These are phyloP conservation scores for Trichoderma sp. DNA, from an alignment of 2,329 filamentous ascomycete genomes.

Conservation along the genomic window DNA sequence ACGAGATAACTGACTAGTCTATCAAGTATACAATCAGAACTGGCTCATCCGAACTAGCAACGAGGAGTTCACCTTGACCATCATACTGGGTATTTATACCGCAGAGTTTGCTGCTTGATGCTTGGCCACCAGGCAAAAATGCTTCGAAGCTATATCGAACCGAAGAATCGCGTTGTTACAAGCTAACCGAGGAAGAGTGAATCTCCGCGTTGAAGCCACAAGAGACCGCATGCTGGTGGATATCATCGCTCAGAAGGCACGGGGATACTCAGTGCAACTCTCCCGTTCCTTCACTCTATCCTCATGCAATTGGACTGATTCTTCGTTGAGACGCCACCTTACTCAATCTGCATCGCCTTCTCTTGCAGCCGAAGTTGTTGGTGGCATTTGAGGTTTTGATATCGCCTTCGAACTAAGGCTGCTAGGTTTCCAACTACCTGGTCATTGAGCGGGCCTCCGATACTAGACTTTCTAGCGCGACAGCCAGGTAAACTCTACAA, in stretches of 20 bases:
- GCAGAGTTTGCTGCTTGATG: not conserved
- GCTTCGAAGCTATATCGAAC: not conserved
- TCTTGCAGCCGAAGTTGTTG: not conserved
- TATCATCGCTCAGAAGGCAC: not conserved
- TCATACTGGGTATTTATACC: not conserved
- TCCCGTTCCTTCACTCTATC: not conserved
- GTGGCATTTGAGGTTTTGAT: not conserved
- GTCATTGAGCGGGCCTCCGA: not conserved
- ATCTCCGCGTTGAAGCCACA: not conserved
- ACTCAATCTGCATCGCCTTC: not conserved
- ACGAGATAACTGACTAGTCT: not conserved
- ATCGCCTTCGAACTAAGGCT: conserved; percentile 1
- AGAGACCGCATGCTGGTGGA: not conserved
- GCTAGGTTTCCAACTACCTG: not conserved
- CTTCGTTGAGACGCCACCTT: not conserved
- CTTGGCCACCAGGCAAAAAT: not conserved
- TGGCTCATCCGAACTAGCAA: not conserved
- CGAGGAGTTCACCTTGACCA: not conserved
- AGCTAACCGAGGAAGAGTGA: not conserved
- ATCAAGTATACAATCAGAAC: not conserved
- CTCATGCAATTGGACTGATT: not conserved
- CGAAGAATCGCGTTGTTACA: not conserved
- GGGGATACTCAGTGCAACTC: not conserved
- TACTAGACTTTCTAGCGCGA: conserved; percentile 1
- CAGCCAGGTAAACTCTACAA: not conserved